Evolutionary conservation across 2,329 filamentous ascomycete species (phyloP), one percentile per base, ranked within the genome.

Genomic region (Paecilomyces niveus): DNA sequence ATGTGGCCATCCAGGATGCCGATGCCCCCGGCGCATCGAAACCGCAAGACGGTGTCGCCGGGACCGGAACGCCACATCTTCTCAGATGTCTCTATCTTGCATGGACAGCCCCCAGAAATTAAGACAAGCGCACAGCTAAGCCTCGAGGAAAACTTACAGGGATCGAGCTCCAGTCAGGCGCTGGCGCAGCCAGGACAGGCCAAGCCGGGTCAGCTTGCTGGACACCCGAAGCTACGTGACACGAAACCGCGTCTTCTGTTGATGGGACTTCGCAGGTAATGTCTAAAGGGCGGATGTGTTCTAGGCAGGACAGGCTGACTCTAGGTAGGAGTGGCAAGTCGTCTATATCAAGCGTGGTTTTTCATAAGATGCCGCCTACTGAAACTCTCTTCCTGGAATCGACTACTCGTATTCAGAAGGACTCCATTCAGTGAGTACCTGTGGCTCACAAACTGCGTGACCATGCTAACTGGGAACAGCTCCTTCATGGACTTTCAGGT

Each of bases 401-500:
- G 0, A 99, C 94, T 3, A 92, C 92, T 9, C 85, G 90, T 32
- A 95, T 97, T 63, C 92, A 96, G 70, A 96, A 96, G 71, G 92
- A 97, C 66, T 90, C 89, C 3, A 92, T 97, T 81, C 90, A 94
- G 92, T 97, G 75, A 77, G 90, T 79, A 26, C 32, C 22, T 18
- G 11, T 10, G 3, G 26, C n/a, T 33, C 26, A 56, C 21, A 51
- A 24, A 15, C 26, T 22, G n/a, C 32, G 13, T 24, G 21, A 61
- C 59, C 56, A 57, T 32, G 22, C 18, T 59, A 45, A 58, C 39
- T 26, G 26, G 57, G 26, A 57, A 56, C 59, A 97, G 92, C 66
- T 97, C 94, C 2, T 97, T 99, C 72, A 97, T 97, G 92, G 93
- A 97, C 72, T 97, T 97, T 66, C 93, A 97, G 76, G 90, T 97